Percentiles rank a stretch among this genome's conserved stretches.
Conservation (phyloP, 2,329 filamentous ascomycete species). For the Phyllosticta citriasiana region DNA sequence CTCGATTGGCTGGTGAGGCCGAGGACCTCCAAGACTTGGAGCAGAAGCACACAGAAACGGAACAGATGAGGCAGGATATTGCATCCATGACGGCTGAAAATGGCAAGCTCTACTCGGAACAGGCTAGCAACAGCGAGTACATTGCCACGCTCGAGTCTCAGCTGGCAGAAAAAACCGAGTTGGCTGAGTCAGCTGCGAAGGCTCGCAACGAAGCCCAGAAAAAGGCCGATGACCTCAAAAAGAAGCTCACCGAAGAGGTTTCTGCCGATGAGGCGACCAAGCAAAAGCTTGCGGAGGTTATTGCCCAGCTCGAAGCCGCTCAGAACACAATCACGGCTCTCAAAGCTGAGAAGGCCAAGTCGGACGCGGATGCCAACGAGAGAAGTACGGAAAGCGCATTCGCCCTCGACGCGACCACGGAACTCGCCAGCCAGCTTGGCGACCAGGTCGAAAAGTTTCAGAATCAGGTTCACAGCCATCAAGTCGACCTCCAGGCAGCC, state of each 20-base stretch:
- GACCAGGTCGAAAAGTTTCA: no score
- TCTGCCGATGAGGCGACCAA: not conserved
- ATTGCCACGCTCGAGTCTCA: not conserved
- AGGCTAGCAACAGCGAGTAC: not conserved
- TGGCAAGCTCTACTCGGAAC: not conserved
- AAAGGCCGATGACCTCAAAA: not conserved
- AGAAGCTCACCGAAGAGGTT: not conserved
- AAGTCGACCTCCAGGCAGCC: no score
- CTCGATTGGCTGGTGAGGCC: no score
- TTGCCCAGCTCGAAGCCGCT: not conserved
- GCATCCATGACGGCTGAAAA: not conserved
- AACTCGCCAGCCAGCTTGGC: no score
- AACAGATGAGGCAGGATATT: not conserved
- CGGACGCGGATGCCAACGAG: not conserved
- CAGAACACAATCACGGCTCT: not conserved
- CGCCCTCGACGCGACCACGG: no score
- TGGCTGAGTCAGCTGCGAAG: no score
- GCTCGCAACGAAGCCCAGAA: not conserved
- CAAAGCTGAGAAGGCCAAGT: not conserved
- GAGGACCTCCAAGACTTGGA: no score
- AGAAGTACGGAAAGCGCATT: no score
- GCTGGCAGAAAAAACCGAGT: not conserved
- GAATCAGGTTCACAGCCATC: no score
- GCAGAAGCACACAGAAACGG: no score
- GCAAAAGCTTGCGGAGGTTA: no score